These are phyloP conservation scores for Monosporascus sp. DNA, from an alignment of 2,329 filamentous ascomycete species.

Conservation along the genomic window DNA sequence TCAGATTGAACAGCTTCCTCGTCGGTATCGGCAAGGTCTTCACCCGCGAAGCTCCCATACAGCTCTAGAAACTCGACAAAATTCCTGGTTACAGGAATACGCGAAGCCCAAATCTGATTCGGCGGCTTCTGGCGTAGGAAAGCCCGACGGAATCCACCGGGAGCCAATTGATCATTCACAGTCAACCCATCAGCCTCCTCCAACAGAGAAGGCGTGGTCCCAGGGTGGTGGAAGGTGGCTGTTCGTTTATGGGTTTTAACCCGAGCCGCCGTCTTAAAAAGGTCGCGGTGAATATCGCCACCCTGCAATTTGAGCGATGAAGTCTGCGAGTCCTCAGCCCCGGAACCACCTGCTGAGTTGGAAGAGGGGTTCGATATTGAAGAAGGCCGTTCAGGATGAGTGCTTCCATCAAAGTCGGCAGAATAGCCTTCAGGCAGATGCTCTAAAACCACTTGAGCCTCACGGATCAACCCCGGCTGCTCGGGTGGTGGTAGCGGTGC, in stretches of 20 bases:
- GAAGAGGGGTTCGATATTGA: constrained; percentile 12
- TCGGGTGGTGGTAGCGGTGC: constrained; percentile 1
- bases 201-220: constrained; percentile 33
- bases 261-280: constrained; percentile 67
- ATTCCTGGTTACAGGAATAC: constrained; percentile 57
- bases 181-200: constrained; percentile 23
- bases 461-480: constrained; percentile 11
- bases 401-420: constrained; percentile 33
- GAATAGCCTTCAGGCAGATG: constrained; percentile 37
- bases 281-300: constrained; percentile 72
- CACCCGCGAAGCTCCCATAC: constrained; percentile 72
- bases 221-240: constrained; percentile 60
- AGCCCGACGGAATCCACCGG: constrained; percentile 46
- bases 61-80: constrained; percentile 73
- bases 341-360: constrained; percentile 20
- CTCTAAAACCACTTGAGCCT: constrained; percentile 32
- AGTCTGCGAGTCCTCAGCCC: constrained; percentile 33
- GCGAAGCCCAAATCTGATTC: constrained; percentile 34
- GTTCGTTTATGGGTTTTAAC: constrained; percentile 49
- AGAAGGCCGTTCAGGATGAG: constrained; percentile 5
- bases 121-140: constrained; percentile 34
- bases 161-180: constrained; percentile 27
- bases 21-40: constrained; percentile 57
- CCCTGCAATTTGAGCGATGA: constrained; percentile 70
- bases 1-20: constrained; percentile 54